phyloP scores from a whole-genome alignment of 495 filamentous ascomycete species.

The Parmelia sp. region DNA sequence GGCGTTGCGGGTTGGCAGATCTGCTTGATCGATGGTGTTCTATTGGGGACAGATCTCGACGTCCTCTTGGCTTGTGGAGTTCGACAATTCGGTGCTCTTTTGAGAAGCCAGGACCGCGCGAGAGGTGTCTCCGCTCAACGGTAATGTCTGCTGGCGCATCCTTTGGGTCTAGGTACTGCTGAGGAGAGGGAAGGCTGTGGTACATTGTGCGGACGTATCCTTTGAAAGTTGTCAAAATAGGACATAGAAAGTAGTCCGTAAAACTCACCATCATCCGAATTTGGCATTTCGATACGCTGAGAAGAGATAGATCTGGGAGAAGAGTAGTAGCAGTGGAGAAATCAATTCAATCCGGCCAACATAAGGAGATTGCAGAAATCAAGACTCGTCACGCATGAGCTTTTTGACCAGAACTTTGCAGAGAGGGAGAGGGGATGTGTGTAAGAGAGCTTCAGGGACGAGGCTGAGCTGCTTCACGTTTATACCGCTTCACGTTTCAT shows the following conservation, averaged over 20 bases:
- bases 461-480: slow-evolving; percentile 1
- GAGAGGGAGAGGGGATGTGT: background rate
- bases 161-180: no score
- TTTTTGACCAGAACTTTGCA: background rate
- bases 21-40: background rate
- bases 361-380: background rate
- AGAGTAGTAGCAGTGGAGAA: background rate
- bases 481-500: background rate
- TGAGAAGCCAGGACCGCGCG: background rate
- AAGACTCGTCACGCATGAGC: background rate
- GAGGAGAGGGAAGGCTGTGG: no score
- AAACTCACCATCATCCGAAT: background rate
- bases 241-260: background rate
- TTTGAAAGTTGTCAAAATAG: background rate
- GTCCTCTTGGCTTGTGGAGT: background rate
- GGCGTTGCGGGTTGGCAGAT: background rate
- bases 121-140: background rate
- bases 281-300: background rate
- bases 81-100: background rate
- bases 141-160: background rate
- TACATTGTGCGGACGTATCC: background rate
- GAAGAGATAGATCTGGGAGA: background rate
- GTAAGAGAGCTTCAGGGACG: background rate
- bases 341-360: background rate
- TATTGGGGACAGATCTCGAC: background rate